Conservation (phyloP, 768 basidiomycete species). For the Harrya chromipes region DNA sequence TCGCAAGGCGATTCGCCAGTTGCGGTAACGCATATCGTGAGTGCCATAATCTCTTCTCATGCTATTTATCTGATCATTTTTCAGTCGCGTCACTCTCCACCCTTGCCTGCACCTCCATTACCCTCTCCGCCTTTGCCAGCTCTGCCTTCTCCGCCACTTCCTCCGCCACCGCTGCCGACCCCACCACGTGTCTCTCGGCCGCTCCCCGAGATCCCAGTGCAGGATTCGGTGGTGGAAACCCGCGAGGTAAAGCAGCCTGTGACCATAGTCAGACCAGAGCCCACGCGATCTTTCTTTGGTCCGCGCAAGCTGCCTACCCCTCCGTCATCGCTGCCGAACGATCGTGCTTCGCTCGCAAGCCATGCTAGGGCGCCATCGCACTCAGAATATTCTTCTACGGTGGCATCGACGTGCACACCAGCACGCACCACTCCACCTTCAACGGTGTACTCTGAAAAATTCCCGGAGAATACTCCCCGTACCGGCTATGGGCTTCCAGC, state of each 20-base stretch:
- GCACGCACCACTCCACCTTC: constrained; percentile 30
- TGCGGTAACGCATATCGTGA: constrained; percentile 25
- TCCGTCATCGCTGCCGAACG: constrained; percentile 27
- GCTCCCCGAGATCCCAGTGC: constrained; percentile 29
- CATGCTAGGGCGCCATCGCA: constrained; percentile 20
- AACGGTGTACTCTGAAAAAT: constrained; percentile 32
- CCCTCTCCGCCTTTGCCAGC: constrained; percentile 12
- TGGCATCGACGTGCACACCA: constrained; percentile 26
- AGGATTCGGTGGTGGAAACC: constrained; percentile 12
- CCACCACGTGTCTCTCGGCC: constrained; percentile 28
- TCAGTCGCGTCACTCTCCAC: constrained; percentile 28
- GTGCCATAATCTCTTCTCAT: constrained; percentile 8
- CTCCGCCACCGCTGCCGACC: constrained; percentile 26
- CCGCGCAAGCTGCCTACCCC: constrained; percentile 34
- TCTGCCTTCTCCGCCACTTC: constrained; percentile 17
- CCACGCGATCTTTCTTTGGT: constrained; percentile 15
- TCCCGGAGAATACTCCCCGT: constrained; percentile 23
- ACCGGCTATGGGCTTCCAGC: constrained; percentile 15
- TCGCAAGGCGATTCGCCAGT: constrained; percentile 34
- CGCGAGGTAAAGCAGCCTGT: constrained; percentile 17
- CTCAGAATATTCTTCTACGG: constrained; percentile 24
- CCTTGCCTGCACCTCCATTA: constrained; percentile 17
- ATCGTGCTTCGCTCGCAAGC: constrained; percentile 11
- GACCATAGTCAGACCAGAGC: constrained; percentile 18
- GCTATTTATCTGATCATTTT: constrained; percentile 1